Percentiles rank a stretch among this genome's conserved stretches.
phyloP scores from a whole-genome alignment of 139 green algal species.

The Haematococcus lacustris region DNA sequence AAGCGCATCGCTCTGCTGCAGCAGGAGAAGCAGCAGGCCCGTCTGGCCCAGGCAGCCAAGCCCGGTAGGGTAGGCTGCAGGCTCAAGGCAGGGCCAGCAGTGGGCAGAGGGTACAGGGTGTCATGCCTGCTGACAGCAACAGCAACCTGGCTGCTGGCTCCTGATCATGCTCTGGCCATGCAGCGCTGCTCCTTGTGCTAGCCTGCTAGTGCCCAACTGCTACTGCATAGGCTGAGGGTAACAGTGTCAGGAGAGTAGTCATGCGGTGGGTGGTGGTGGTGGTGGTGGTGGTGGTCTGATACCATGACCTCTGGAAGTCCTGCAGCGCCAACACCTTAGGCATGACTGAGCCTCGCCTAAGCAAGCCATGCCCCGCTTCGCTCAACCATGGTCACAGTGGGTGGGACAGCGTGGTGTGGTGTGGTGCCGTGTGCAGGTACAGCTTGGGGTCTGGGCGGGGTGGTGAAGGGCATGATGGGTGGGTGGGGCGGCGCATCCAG shows the following conservation, averaged over 20 bases:
- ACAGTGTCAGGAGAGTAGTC: too few species aligned
- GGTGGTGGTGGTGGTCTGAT: too few species aligned
- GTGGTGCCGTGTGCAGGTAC: neutral
- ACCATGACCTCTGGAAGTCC: too few species aligned
- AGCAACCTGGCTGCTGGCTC: neutral
- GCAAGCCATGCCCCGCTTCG: neutral
- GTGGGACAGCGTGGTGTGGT: neutral
- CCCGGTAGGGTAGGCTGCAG: constrained; percentile 13
- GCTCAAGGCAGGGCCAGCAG: constrained; percentile 26
- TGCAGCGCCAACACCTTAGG: too few species aligned
- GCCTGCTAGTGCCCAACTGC: neutral
- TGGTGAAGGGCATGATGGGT: constrained; percentile 23
- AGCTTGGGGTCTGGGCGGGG: constrained; percentile 39
- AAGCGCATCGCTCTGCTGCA: constrained; percentile 37
- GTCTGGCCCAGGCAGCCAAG: neutral
- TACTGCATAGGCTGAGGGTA: too few species aligned
- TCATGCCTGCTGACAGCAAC: too few species aligned
- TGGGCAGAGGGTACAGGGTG: neutral
- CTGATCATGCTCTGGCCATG: neutral
- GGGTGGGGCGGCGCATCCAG: constrained; percentile 10
- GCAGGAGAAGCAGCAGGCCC: constrained; percentile 23
- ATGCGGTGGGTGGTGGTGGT: too few species aligned
- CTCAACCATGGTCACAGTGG: neutral
- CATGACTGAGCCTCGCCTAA: too few species aligned
- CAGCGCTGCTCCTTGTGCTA: neutral